A percentile compares a stretch with the other conserved stretches of the same genome.
Conservation (phyloP, 1,284 basidiomycete species). For the Volvariella surrecta region DNA sequence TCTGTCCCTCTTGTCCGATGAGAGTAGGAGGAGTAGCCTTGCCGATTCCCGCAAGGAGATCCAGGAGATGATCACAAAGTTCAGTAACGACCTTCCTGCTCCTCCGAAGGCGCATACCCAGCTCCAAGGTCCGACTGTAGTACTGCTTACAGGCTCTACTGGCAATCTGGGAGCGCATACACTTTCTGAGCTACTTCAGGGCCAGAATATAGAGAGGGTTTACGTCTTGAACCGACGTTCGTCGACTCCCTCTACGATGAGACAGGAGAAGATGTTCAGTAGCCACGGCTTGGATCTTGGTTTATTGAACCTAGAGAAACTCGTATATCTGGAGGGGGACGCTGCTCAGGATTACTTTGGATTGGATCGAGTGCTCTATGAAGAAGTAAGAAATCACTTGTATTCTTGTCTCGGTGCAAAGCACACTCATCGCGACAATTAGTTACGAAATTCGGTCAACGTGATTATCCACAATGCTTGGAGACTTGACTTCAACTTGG, state of each 20-base stretch:
- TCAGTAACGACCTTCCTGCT: constrained; percentile 17
- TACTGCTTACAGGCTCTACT: constrained; percentile 26
- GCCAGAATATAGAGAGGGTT: constrained; percentile 18
- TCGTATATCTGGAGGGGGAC: constrained; percentile 17
- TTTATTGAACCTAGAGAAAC: constrained; percentile 15
- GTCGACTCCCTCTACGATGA: constrained; percentile 8
- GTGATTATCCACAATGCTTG: constrained; percentile 32
- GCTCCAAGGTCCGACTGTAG: constrained; percentile 17
- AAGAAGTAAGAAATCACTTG: constrained; percentile 8
- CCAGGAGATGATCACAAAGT: constrained; percentile 10
- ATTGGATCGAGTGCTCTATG: constrained; percentile 7
- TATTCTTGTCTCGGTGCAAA: not conserved
- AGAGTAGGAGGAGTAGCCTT: constrained; percentile 16
- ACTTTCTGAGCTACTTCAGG: constrained; percentile 17
- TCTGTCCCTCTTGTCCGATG: constrained; percentile 16
- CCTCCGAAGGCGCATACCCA: constrained; percentile 15
- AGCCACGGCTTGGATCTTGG: constrained; percentile 14
- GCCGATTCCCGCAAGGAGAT: not conserved
- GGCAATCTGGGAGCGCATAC: constrained; percentile 26
- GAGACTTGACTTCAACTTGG: constrained; percentile 32
- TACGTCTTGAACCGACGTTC: constrained; percentile 22
- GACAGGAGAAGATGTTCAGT: constrained; percentile 19
- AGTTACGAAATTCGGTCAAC: constrained; percentile 17
- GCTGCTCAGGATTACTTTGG: constrained; percentile 8
- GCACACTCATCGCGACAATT: not conserved